Evolutionary conservation across 2,329 filamentous ascomycete species (phyloP), one percentile per base, ranked within the genome.

Genomic region (Hymenoscyphus scutula): DNA sequence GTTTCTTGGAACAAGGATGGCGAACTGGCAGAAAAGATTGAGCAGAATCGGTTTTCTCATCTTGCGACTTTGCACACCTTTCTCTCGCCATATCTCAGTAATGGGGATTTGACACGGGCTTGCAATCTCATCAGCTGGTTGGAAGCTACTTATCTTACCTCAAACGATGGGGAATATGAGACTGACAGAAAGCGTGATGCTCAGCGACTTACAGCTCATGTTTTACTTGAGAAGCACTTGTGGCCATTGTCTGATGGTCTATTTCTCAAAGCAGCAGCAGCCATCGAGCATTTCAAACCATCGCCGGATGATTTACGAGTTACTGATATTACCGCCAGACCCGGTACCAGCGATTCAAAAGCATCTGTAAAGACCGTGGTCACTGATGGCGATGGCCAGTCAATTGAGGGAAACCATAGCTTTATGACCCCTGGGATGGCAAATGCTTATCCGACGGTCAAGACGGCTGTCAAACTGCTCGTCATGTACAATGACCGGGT

Each of bases 381-480:
- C 4, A 19, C 56, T 38, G 58, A 64, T 45, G 63, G 58, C 34
- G 65, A 65, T 45, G 63, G 58, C 34, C 64, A 65, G 29, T 27
- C 56, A 11, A 56, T 41, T 7, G 66, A 63, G 13, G 10, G 74
- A 84, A 27, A 84, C 0, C 83, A 85, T 8, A 84, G 84, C 7
- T 77, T 87, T 30, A 82, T 82, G 27, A 81, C 79, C 11, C 75
- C 80, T 1, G 77, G 82, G 1, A 81, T 82, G 1, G 84, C 84
- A 1, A 86, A 84, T 66, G 83, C 84, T 0, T 82, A 84, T 66
- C 82, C 84, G 0, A 77, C 84, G 1, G 82, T 86, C 6, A 85
- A 83, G 68, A 79, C 79, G 32, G 85, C 85, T 0, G 76, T 87
- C 10, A 83, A 85, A 65, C 76, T 89, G 23, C 74, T 89, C 8